These are phyloP conservation scores for Penicillium sp. DNA, from an alignment of 2,329 filamentous ascomycete genomes.

Conservation along the genomic window DNA sequence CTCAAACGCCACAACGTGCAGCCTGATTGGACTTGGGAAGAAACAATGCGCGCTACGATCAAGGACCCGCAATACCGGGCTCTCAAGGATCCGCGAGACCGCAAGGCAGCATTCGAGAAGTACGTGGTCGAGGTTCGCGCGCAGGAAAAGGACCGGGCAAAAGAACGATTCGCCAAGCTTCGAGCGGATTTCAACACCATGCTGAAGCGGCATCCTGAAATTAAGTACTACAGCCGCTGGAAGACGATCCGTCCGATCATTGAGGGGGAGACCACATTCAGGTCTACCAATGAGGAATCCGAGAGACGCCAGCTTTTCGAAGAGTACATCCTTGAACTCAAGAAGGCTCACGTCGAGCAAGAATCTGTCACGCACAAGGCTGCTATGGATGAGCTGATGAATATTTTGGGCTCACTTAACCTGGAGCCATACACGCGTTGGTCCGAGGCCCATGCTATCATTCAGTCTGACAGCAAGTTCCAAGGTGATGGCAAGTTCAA, in stretches of 20 bases:
- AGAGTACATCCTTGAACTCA: slow-evolving; percentile 84
- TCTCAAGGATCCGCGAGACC: slow-evolving; percentile 86
- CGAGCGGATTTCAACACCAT: slow-evolving; percentile 92
- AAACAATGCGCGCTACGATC: slow-evolving; percentile 81
- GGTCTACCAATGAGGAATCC: slow-evolving; percentile 79
- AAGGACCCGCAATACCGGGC: slow-evolving; percentile 91
- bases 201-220: slow-evolving; percentile 94
- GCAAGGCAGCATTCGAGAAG: slow-evolving; percentile 89
- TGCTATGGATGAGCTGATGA: slow-evolving; percentile 78
- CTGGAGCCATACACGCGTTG: slow-evolving; percentile 93
- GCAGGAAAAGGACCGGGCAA: slow-evolving; percentile 91
- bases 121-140: slow-evolving; percentile 85
- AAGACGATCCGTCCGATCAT: slow-evolving; percentile 92
- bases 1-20: slow-evolving; percentile 81
- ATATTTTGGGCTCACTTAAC: slow-evolving; percentile 73
- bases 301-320: slow-evolving; percentile 89
- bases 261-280: slow-evolving; percentile 91
- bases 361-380: slow-evolving; percentile 70
- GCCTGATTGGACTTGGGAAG: slow-evolving; percentile 89
- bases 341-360: slow-evolving; percentile 73
- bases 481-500: slow-evolving; percentile 81
- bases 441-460: slow-evolving; percentile 80
- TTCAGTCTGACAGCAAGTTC: slow-evolving; percentile 74
- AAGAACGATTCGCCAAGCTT: slow-evolving; percentile 87
- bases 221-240: slow-evolving; percentile 96